Evolutionary conservation across 108 stramenopile species (phyloP), one percentile per base, ranked within the genome.

Genomic region (Stephanodiscus minutulus): DNA sequence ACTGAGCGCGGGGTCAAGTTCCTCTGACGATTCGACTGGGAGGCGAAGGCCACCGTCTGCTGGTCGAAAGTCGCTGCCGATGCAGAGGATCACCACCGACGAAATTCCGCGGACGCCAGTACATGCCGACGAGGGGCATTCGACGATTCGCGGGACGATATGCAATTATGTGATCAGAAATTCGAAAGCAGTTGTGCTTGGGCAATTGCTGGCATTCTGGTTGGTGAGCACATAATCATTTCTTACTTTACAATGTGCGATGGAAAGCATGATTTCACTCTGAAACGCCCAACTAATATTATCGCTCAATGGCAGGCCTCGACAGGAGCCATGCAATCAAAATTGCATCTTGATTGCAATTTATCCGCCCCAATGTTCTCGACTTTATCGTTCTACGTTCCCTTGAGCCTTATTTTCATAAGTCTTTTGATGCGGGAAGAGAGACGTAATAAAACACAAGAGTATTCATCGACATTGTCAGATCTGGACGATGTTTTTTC

Each of bases 321-420:
- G 3, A 78, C 77, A 17, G 70, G 77, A 64, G 70, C 70, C 4
- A 54, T 78, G 7, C 88, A 87, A 65, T 84, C 89, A 0, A 77
- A 82, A n/a, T 61, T 92, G 63, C 60, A 87, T 29, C 70, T 88
- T 27, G 73, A 87, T 12, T 92, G 91, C 56, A 46, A 74, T 10
- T 39, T 78, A 36, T 86, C 84, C 6, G 89, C 86, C 3, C 88
- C 91, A 0, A 79, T 80, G 44, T 88, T 90, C 74, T 83, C 86
- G 22, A 85, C 86, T 57, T 39, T 70, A 11, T 71, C 75, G 13
- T 79, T 78, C 20, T 92, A 90, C 47, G 63, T 88, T 36, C 63
- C 82, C 4, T 48, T 92, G 39, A 52, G 60, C 43, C 25, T 83
- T 28, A 55, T 68, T 22, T 59, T 48, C 50, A 7, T 70, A 21